Percentiles rank a stretch among this genome's conserved stretches.
Conservation (phyloP, 345 rosid genomes). For the Arabidopsis thaliana region DNA sequence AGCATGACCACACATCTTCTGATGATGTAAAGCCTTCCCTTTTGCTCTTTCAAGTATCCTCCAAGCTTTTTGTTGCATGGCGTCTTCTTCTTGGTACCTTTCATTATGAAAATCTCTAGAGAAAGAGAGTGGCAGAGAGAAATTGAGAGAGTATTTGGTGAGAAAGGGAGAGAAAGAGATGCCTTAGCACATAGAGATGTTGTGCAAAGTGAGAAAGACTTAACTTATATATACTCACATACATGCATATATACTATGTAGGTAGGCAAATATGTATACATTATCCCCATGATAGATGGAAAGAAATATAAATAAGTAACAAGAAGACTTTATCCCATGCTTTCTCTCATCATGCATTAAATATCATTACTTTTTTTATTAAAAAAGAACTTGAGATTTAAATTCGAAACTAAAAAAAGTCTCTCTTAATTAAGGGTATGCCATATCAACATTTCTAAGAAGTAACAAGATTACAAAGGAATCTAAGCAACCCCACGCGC, state of each 20-base stretch:
- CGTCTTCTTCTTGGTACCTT: conserved; percentile 58
- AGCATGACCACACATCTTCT: conserved; percentile 83
- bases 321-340: conserved; percentile 44
- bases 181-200: conserved; percentile 22
- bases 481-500: conserved; percentile 47
- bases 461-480: conserved; percentile 44
- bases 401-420: conserved; percentile 2
- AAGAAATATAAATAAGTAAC: conserved; percentile 20
- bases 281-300: conserved; percentile 28
- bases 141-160: neutral
- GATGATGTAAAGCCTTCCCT: conserved; percentile 77
- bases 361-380: conserved; percentile 16
- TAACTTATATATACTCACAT: conserved; percentile 37
- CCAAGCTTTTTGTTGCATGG: conserved; percentile 64
- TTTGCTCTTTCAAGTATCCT: conserved; percentile 71
- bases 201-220: conserved; percentile 34
- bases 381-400: conserved; percentile 12
- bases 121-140: conserved; percentile 9
- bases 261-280: conserved; percentile 17
- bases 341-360: conserved; percentile 32
- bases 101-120: conserved; percentile 34
- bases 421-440: conserved; percentile 16
- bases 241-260: conserved; percentile 29
- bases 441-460: conserved; percentile 38
- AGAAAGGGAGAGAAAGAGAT: conserved; percentile 22